Evolutionary conservation across 2,329 filamentous ascomycete species (phyloP).

Genomic region (Neonectria ditissima): DNA sequence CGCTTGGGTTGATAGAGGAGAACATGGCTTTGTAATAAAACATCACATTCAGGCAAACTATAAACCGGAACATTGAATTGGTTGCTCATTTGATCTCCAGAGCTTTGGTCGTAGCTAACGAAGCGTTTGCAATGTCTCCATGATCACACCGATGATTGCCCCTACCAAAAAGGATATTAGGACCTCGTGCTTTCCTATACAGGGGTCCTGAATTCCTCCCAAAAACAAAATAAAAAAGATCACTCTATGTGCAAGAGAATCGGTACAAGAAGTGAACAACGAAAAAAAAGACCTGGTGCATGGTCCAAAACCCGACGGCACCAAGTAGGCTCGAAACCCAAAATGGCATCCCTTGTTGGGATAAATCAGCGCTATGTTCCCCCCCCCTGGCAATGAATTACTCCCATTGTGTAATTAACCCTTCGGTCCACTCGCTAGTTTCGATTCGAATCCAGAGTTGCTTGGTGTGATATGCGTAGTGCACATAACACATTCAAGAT

Average conservation of each 20-base stretch:
- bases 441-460: slow-evolving; percentile 4
- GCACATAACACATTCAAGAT: slow-evolving; percentile 30
- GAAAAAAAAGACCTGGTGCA: slow-evolving; percentile 14
- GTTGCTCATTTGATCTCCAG: slow-evolving; percentile 17
- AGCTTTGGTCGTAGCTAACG: slow-evolving; percentile 20
- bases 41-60: slow-evolving; percentile 33
- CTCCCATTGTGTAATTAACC: slow-evolving; percentile 16
- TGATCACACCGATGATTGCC: slow-evolving; percentile 13
- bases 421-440: slow-evolving; percentile 6
- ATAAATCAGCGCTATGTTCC: slow-evolving; percentile 37
- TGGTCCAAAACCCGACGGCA: slow-evolving; percentile 17
- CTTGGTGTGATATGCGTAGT: slow-evolving; percentile 12
- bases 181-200: slow-evolving; percentile 15
- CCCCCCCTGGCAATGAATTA: slow-evolving; percentile 24
- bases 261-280: slow-evolving; percentile 35
- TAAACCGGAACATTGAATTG: slow-evolving; percentile 35
- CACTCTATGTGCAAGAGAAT: slow-evolving; percentile 29
- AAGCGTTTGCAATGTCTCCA: slow-evolving; percentile 6
- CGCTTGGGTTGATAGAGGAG: slow-evolving; percentile 28
- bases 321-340: slow-evolving; percentile 24
- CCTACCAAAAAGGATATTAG: slow-evolving; percentile 1
- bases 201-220: slow-evolving; percentile 8
- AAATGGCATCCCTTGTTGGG: slow-evolving; percentile 19
- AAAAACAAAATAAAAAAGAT: too few relatives aligned
- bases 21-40: slow-evolving; percentile 44